Evolutionary conservation across 2,329 filamentous ascomycete species (phyloP).

Genomic region (Juglanconis oblonga): DNA sequence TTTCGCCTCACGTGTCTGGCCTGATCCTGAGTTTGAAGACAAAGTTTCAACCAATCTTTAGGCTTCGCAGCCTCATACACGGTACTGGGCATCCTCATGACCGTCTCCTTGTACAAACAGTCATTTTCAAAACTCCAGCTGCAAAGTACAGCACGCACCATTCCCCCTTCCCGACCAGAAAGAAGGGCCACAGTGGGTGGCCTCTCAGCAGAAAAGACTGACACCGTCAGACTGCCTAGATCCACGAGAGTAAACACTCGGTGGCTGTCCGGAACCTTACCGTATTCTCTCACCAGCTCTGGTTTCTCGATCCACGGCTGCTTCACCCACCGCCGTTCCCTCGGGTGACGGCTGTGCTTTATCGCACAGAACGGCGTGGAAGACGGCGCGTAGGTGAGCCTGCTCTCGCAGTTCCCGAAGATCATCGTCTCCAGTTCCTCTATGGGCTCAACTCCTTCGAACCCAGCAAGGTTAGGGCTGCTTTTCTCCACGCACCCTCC

Average conservation of each 20-base stretch:
- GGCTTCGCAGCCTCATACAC: constrained; percentile 21
- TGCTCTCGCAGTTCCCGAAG: constrained; percentile 23
- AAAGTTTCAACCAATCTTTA: constrained; percentile 23
- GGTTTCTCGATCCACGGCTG: constrained; percentile 19
- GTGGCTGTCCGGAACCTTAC: constrained; percentile 20
- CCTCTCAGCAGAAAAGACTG: constrained; percentile 27
- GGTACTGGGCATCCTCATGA: constrained; percentile 21
- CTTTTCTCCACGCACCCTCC: constrained; percentile 23
- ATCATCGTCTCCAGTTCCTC: constrained; percentile 23
- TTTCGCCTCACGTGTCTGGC: not conserved
- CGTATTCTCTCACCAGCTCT: not conserved
- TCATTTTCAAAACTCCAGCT: constrained; percentile 23
- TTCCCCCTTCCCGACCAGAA: constrained; percentile 29
- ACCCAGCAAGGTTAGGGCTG: constrained; percentile 24
- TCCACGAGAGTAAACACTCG: constrained; percentile 31
- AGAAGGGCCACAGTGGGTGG: constrained; percentile 28
- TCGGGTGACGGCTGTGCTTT: constrained; percentile 12
- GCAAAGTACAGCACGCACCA: constrained; percentile 28
- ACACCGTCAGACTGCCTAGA: constrained; percentile 29
- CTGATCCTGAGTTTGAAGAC: constrained; percentile 18
- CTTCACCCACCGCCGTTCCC: constrained; percentile 24
- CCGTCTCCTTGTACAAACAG: constrained; percentile 23
- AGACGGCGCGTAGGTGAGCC: constrained; percentile 25
- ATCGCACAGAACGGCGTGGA: constrained; percentile 20
- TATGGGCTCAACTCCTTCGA: constrained; percentile 26